A percentile compares a stretch with the other conserved stretches of the same genome.
Conservation (phyloP, 257 asterid species). For the Datura wrightii region DNA sequence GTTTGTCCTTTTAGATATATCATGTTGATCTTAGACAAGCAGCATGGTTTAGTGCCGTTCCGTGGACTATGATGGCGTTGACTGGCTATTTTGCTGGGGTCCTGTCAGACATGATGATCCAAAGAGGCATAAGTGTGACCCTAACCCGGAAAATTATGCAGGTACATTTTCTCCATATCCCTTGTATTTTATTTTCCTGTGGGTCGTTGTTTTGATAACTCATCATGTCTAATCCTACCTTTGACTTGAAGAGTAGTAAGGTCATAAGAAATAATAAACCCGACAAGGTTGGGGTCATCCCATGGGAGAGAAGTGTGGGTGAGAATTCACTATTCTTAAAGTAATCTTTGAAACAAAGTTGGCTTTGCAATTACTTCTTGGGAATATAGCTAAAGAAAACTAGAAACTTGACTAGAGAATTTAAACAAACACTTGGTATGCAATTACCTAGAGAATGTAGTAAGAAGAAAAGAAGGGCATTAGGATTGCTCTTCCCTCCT, state of each 20-base stretch:
- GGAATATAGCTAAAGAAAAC: neutral
- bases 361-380: slow-evolving; percentile 11
- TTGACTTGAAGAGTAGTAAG: neutral
- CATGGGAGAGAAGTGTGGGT: slow-evolving; percentile 19
- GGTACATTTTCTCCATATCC: slow-evolving; percentile 45
- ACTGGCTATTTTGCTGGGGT: slow-evolving; percentile 89
- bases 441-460: slow-evolving; percentile 8
- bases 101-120: slow-evolving; percentile 83
- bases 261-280: slow-evolving; percentile 6
- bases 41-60: slow-evolving; percentile 98
- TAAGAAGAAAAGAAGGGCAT: neutral
- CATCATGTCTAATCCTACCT: slow-evolving; percentile 3
- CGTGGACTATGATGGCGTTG: slow-evolving; percentile 97
- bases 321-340: slow-evolving; percentile 1
- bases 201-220: neutral
- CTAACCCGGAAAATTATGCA: slow-evolving; percentile 95
- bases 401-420: neutral
- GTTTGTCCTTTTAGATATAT: slow-evolving; percentile 64
- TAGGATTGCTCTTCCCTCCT: slow-evolving; percentile 13
- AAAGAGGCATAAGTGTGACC: slow-evolving; percentile 76
- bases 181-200: neutral
- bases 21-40: slow-evolving; percentile 95
- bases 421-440: slow-evolving; percentile 7
- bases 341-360: slow-evolving; percentile 3
- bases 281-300: neutral